Conservation (phyloP, 768 basidiomycete species). For the Suillus clintonianus region DNA sequence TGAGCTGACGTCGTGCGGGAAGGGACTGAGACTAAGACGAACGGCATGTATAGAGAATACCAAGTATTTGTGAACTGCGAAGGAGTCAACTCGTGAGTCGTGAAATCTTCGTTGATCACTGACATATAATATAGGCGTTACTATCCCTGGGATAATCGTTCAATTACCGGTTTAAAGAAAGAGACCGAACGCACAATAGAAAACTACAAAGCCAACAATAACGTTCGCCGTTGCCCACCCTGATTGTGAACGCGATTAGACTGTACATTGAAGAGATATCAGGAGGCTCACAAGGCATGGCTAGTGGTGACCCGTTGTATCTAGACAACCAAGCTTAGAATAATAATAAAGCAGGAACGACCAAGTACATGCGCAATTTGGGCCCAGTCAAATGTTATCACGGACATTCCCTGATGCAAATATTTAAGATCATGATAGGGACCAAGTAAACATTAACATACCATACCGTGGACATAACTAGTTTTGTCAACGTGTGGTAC, state of each 20-base stretch:
- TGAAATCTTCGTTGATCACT: slow-evolving; percentile 47
- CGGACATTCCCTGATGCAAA: slow-evolving; percentile 54
- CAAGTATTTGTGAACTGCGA: slow-evolving; percentile 62
- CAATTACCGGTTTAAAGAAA: not conserved
- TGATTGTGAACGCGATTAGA: slow-evolving; percentile 11
- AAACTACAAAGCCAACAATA: slow-evolving; percentile 62
- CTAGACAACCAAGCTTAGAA: slow-evolving; percentile 11
- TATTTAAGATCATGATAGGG: not conserved
- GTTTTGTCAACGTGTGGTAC: slow-evolving; percentile 8
- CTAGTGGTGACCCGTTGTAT: slow-evolving; percentile 52
- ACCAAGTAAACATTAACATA: slow-evolving; percentile 18
- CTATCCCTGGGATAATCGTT: slow-evolving; percentile 25
- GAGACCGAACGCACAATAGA: slow-evolving; percentile 54
- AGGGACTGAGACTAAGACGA: slow-evolving; percentile 20
- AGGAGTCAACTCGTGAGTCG: slow-evolving; percentile 2
- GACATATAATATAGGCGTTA: slow-evolving; percentile 43
- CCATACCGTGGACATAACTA: slow-evolving; percentile 46
- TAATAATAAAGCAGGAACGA: not conserved
- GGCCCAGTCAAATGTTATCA: slow-evolving; percentile 82
- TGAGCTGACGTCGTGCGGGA: not conserved
- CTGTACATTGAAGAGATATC: not conserved
- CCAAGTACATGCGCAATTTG: slow-evolving; percentile 48
- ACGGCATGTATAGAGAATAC: slow-evolving; percentile 61
- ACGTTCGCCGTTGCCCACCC: slow-evolving; percentile 83
- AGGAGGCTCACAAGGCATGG: slow-evolving; percentile 55